Evolutionary conservation across 2,329 filamentous ascomycete species (phyloP).

Genomic region (Fusarium verticillioides): DNA sequence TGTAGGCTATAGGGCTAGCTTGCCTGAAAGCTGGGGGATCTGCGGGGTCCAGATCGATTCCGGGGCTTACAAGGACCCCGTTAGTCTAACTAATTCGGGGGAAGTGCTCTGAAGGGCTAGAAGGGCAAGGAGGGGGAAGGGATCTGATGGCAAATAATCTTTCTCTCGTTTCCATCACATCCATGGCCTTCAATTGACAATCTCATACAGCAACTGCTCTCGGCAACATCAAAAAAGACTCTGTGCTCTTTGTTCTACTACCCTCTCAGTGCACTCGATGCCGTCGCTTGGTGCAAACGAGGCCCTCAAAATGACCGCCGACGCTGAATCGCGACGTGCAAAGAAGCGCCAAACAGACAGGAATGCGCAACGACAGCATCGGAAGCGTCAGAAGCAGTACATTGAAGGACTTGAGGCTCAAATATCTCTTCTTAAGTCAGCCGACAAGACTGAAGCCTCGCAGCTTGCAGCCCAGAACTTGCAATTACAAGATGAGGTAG

Average conservation of each 20-base stretch:
- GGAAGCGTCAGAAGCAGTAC: conserved; percentile 15
- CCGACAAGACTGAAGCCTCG: not conserved
- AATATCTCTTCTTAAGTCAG: not conserved
- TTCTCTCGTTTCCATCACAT: not conserved
- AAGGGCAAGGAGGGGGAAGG: not conserved
- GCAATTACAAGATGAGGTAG: conserved; percentile 4
- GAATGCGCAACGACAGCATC: conserved; percentile 9
- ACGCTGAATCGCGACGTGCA: not conserved
- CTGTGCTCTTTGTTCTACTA: rapidly evolving
- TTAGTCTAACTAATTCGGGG: not conserved
- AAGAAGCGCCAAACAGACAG: conserved; percentile 16
- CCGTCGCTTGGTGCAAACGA: not conserved
- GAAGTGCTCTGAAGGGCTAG: not conserved
- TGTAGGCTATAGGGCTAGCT: not conserved
- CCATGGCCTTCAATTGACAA: not conserved
- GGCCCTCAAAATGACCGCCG: not conserved
- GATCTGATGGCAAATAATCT: not conserved
- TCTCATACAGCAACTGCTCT: rapidly evolving
- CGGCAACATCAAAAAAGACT: rapidly evolving
- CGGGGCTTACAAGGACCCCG: not conserved
- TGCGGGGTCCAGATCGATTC: not conserved
- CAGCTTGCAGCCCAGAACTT: conserved; percentile 8
- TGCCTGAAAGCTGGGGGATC: not conserved
- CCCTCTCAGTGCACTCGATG: not conserved
- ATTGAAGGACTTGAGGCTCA: conserved; percentile 12